phyloP scores from a whole-genome alignment of 2,329 filamentous ascomycete genomes.

The Colletotrichum limetticola region DNA sequence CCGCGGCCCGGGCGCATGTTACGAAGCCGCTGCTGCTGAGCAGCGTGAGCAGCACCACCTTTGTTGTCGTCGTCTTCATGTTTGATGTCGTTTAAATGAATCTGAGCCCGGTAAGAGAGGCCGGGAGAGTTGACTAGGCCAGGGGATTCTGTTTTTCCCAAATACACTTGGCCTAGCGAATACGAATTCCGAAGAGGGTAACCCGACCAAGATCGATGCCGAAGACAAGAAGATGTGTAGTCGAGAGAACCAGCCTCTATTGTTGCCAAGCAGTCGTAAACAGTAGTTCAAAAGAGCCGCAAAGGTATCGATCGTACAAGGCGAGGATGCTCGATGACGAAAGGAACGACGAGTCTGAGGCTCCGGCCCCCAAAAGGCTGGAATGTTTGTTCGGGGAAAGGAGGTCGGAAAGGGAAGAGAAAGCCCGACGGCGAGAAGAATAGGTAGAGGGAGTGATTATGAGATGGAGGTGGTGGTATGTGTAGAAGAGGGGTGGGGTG shows the following conservation, averaged over 20 bases:
- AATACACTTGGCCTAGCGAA: not conserved
- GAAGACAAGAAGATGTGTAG: not conserved
- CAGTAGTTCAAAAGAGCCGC: not conserved
- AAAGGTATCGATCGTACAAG: not conserved
- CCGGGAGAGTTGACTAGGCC: too few species aligned
- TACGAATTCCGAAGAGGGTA: too few species aligned
- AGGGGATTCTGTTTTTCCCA: not conserved
- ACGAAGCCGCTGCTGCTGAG: slow-evolving; percentile 9
- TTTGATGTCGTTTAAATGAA: not conserved
- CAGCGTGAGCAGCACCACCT: slow-evolving; percentile 14
- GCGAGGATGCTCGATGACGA: not conserved
- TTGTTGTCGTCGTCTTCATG: slow-evolving; percentile 15
- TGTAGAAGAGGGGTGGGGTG: not conserved
- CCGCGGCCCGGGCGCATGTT: slow-evolving; percentile 3
- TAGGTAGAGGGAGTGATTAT: not conserved
- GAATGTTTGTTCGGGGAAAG: not conserved
- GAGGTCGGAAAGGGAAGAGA: not conserved
- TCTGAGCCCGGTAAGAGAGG: too few species aligned
- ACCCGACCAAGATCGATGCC: too few species aligned
- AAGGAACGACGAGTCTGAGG: slow-evolving; percentile 1
- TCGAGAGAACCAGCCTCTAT: slow-evolving; percentile 31
- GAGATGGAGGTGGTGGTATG: not conserved
- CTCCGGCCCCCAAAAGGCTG: not conserved
- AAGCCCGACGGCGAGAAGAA: not conserved
- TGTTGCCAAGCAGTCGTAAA: not conserved